Base-by-base conservation (phyloP, 2,329 filamentous ascomycete genomes). In the Dactylellina cionopaga region DNA sequence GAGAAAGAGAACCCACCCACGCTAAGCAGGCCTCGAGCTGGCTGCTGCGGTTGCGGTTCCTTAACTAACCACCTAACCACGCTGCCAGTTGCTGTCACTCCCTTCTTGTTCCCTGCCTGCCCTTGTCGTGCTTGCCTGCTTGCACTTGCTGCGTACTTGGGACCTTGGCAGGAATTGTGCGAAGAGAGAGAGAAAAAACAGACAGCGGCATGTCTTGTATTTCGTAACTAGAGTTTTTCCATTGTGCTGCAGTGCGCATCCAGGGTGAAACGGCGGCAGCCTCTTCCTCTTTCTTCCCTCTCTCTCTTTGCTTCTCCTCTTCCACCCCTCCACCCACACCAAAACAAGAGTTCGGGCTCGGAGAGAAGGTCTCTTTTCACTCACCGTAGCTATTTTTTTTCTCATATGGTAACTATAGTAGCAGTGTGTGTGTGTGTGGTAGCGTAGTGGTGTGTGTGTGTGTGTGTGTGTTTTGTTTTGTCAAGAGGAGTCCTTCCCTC, bases 31-130 rank as follows among this genome's bases (percentile, higher is more conserved):
- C 59, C 52, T 56, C 43, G 43, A 39, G 64, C 54, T 54, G 62
- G 62, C 44, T 62, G 49, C 56, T 70, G 65, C 56, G 62, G 63
- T 60, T 68, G 63, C 63, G 63, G 63, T 68, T 68, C 63, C 63
- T 60, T 68, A 68, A 60, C 63, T 41, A 55, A 55, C 51, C n/a
- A n/a, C 51, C 51, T 55, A 31, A 39, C 51, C 33, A 55, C 51
- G 51, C 41, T 31, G n/a, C n/a, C 39, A 55, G 39, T 27, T 56
- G 39, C 60, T 65, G 60, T 65, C 47, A 65, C 47, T 65, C n/a
- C n/a, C n/a, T 39, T 31, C 41, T 35, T 68, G 33, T 59, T 68
- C 63, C 54, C 63, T 68, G 62, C 62, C 37, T 54, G 43, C 52
- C 54, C 62, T 58, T 54, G 63, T 44, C 27, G 31, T 54, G 59